A percentile compares a stretch with the other conserved stretches of the same genome.
Conservation (phyloP, 331 rosid genomes). For the Saraca asoca region DNA sequence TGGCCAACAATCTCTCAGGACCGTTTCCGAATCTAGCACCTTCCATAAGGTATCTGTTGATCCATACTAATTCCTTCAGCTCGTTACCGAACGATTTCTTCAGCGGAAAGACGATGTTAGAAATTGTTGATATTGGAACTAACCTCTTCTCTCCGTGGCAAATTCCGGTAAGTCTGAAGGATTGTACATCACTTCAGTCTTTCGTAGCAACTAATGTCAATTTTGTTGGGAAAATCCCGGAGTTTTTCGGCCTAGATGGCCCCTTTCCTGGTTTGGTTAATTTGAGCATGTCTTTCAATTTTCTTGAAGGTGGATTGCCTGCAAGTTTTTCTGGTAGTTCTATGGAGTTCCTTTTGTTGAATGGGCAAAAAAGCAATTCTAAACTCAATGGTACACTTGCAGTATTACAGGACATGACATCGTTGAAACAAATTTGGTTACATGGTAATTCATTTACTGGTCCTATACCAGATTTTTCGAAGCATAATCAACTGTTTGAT, state of each 20-base stretch:
- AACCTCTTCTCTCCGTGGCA: conserved; percentile 59
- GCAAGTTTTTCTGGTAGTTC: conserved; percentile 42
- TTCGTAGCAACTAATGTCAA: conserved; percentile 49
- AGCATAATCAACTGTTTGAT: conserved; percentile 23
- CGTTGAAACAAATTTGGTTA: conserved; percentile 53
- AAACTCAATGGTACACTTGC: conserved; percentile 68
- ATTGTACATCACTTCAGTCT: conserved; percentile 34
- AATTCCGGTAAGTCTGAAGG: conserved; percentile 48
- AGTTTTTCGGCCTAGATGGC: conserved; percentile 39
- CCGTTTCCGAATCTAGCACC: conserved; percentile 60
- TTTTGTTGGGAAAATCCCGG: conserved; percentile 58
- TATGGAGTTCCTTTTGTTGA: conserved; percentile 60
- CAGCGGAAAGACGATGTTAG: conserved; percentile 42
- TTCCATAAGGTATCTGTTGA: conserved; percentile 40
- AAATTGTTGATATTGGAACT: conserved; percentile 42
- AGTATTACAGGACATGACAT: conserved; percentile 58
- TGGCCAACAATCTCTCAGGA: conserved; percentile 53
- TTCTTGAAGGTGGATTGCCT: conserved; percentile 66
- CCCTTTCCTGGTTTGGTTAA: conserved; percentile 48
- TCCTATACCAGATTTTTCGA: conserved; percentile 70
- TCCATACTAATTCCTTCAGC: conserved; percentile 52
- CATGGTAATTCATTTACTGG: conserved; percentile 66
- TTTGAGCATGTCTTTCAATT: conserved; percentile 54
- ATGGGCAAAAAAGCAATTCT: conserved; percentile 54
- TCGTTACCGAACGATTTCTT: conserved; percentile 63